These are phyloP conservation scores for Triglochin maritima DNA, from an alignment of 106 monocot genomes.

Conservation along the genomic window DNA sequence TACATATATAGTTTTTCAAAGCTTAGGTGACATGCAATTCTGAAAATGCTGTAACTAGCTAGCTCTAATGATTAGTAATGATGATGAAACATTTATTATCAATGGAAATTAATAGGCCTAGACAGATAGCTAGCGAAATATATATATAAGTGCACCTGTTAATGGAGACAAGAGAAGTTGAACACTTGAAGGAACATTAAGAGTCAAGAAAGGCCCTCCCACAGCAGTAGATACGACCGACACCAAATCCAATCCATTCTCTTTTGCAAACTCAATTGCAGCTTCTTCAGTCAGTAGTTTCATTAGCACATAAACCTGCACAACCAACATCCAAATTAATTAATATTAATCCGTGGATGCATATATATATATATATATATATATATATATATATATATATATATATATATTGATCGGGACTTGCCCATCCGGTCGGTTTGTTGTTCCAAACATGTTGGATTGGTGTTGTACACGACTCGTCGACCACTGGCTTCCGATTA, in stretches of 20 bases:
- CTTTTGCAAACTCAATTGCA: slow-evolving; percentile 46
- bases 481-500: slow-evolving; percentile 23
- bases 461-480: slow-evolving; percentile 33
- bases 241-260: slow-evolving; percentile 46
- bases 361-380: too few relatives aligned
- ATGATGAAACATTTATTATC: neutral
- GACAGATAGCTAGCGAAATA: neutral
- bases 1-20: too few relatives aligned
- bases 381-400: too few relatives aligned
- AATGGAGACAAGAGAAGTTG: slow-evolving; percentile 50
- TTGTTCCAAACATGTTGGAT: slow-evolving; percentile 20
- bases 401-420: neutral
- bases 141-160: slow-evolving; percentile 17
- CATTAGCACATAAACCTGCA: slow-evolving; percentile 51
- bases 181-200: slow-evolving; percentile 42
- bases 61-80: too few relatives aligned
- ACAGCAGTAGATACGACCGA: slow-evolving; percentile 50
- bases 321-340: neutral
- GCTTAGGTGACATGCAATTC: too few relatives aligned
- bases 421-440: slow-evolving; percentile 55
- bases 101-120: neutral
- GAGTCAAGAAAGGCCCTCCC: slow-evolving; percentile 54
- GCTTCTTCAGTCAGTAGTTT: slow-evolving; percentile 51
- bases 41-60: too few relatives aligned
- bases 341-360: too few relatives aligned